These are phyloP conservation scores for Dillenia turbinata DNA, from an alignment of 164 flowering plant species.

Conservation along the genomic window DNA sequence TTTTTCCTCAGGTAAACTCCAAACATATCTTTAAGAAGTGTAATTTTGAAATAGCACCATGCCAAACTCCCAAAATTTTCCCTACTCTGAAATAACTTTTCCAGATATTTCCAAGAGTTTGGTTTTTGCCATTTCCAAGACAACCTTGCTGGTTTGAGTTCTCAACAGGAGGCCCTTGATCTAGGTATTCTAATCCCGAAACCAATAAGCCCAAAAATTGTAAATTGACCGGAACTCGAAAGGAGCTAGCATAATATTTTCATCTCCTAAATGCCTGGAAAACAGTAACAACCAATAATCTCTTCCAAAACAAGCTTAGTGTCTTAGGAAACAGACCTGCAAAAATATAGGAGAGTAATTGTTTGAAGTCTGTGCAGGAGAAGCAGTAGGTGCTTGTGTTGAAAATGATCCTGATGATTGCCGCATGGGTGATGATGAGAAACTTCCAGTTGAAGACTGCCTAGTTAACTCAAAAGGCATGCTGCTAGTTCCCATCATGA, in stretches of 20 bases:
- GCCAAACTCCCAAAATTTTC: too few relatives aligned
- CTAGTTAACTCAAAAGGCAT: constrained; percentile 53
- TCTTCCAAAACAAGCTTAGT: background rate
- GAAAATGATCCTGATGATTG: constrained; percentile 56
- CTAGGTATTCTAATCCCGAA: too few relatives aligned
- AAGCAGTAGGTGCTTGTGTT: constrained; percentile 45
- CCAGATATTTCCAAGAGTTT: too few relatives aligned
- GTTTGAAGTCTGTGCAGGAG: constrained; percentile 63
- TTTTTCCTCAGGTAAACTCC: too few relatives aligned
- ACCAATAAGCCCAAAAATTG: too few relatives aligned
- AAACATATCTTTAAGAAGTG: too few relatives aligned
- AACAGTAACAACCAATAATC: background rate
- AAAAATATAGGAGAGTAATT: constrained; percentile 88
- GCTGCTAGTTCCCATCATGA: constrained; percentile 42
- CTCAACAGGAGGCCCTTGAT: too few relatives aligned
- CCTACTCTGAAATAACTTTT: too few relatives aligned
- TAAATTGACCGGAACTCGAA: too few relatives aligned
- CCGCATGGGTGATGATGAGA: constrained; percentile 67
- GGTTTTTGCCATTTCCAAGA: too few relatives aligned
- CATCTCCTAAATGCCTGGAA: background rate
- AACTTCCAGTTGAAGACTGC: constrained; percentile 67
- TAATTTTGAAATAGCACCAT: too few relatives aligned
- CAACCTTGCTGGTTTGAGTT: too few relatives aligned
- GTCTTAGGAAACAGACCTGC: constrained; percentile 49
- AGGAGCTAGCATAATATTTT: background rate